These are phyloP conservation scores for Tolypocladium tundrense DNA, from an alignment of 2,329 filamentous ascomycete species.

Conservation along the genomic window DNA sequence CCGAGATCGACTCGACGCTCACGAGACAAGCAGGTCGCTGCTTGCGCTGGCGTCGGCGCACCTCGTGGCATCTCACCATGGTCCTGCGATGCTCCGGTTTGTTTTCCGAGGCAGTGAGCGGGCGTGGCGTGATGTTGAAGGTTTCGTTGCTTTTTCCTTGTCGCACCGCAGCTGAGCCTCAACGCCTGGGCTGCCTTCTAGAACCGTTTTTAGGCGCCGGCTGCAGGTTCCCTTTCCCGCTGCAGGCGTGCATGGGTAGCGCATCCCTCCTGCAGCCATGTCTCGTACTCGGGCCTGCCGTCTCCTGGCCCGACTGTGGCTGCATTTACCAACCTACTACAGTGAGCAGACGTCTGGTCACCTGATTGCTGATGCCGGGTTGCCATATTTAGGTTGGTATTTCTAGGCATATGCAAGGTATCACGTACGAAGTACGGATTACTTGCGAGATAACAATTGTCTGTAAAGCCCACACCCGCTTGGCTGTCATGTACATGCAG, in stretches of 20 bases:
- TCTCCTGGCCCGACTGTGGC: neutral
- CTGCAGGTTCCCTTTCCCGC: neutral
- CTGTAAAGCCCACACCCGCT: neutral
- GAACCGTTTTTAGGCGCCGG: neutral
- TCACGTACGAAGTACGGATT: neutral
- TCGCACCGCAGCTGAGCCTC: neutral
- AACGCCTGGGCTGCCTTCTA: neutral
- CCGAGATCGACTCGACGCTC: neutral
- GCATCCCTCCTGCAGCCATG: neutral
- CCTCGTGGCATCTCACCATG: neutral
- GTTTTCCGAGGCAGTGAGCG: neutral
- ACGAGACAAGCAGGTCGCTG: neutral
- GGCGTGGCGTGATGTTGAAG: neutral
- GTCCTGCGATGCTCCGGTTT: neutral
- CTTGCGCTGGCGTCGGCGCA: neutral
- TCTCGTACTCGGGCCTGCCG: neutral
- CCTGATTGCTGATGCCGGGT: neutral
- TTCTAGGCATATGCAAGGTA: neutral
- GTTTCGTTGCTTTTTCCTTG: neutral
- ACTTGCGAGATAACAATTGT: neutral
- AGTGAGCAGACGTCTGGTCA: neutral
- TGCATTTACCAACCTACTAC: neutral
- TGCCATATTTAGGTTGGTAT: neutral
- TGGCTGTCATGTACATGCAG: neutral
- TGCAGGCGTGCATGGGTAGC: neutral